Evolutionary conservation across 2,329 filamentous ascomycete species (phyloP), one percentile per base, ranked within the genome.

Genomic region (Aspergillus caelatus): DNA sequence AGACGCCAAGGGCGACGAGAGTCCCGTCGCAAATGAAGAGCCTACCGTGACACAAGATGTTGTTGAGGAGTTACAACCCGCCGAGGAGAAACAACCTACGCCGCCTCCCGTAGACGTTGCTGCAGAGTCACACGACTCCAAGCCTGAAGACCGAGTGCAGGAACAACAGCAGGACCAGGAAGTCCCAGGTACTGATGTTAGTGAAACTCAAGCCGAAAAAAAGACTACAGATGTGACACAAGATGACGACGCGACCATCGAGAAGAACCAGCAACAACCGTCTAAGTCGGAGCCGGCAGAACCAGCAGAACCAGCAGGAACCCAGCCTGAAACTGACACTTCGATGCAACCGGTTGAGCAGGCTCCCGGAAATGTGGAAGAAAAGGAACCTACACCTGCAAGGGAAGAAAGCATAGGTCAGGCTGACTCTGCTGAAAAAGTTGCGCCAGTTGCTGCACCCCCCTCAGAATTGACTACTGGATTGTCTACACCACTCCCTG

Each of bases 1-100:
- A 45, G 80, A 82, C 61, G 69, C 69, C 3, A 71, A 75, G n/a
- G 70, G 68, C 48, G 66, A 21, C 9, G 48, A 77, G 46, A 70
- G 74, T 53, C 72, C 70, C n/a, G 74, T 70, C n/a, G 26, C 54
- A 7, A 70, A 62, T 16, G 71, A 74, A 59, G 68, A 72, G n/a
- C 56, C 62, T 30, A 46, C 62, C 9, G 58, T 58, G 26, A 62
- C 66, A 61, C 60, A 67, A 14, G 67, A 72, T 34, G 58, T 63
- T 19, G 41, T 55, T 41, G 53, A 67, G 45, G 63, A 65, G 43
- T 57, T 63, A 48, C 63, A 71, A 61, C 57, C 61, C 16, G 58
- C 32, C 26, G 48, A 57, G 41, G 21, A 59, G 34, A 46, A 63
- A 32, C 64, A 61, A 23, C 57, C 50, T 26, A 57, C 59, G n/a